Conservation (phyloP, 495 filamentous ascomycete species). For the Aspergillus taichungensis region DNA sequence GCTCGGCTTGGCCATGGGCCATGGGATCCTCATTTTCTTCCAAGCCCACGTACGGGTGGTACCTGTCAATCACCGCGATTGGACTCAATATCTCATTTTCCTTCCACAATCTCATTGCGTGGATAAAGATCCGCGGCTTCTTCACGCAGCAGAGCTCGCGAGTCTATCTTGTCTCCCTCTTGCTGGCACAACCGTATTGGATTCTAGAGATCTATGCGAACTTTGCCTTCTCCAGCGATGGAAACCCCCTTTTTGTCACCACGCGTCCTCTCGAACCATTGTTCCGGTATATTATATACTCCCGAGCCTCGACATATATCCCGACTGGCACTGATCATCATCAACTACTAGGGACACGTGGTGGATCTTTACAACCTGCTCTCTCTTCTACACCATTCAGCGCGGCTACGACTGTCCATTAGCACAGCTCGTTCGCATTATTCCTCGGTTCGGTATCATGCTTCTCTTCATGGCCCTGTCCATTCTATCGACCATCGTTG, state of each 20-base stretch:
- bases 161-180: conserved; percentile 17
- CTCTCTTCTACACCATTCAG: conserved; percentile 36
- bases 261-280: conserved; percentile 38
- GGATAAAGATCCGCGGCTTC: conserved; percentile 26
- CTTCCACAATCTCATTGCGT: conserved; percentile 27
- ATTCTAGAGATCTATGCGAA: conserved; percentile 26
- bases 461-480: conserved; percentile 35
- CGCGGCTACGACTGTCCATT: conserved; percentile 31
- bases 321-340: not conserved
- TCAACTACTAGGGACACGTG: conserved; percentile 32
- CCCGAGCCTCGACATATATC: no score
- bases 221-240: conserved; percentile 25
- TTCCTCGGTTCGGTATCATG: conserved; percentile 41
- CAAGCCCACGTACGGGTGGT: conserved; percentile 20
- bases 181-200: conserved; percentile 21
- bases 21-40: conserved; percentile 24
- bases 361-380: conserved; percentile 40
- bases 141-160: conserved; percentile 10
- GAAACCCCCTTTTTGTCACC: conserved; percentile 27
- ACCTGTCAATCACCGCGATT: conserved; percentile 22
- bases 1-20: conserved; percentile 8
- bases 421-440: conserved; percentile 30
- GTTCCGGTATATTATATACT: conserved; percentile 13
- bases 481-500: conserved; percentile 35
- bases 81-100: conserved; percentile 21